Evolutionary conservation across 768 basidiomycete genomes (phyloP).

Genomic region (Pholiota conissans): DNA sequence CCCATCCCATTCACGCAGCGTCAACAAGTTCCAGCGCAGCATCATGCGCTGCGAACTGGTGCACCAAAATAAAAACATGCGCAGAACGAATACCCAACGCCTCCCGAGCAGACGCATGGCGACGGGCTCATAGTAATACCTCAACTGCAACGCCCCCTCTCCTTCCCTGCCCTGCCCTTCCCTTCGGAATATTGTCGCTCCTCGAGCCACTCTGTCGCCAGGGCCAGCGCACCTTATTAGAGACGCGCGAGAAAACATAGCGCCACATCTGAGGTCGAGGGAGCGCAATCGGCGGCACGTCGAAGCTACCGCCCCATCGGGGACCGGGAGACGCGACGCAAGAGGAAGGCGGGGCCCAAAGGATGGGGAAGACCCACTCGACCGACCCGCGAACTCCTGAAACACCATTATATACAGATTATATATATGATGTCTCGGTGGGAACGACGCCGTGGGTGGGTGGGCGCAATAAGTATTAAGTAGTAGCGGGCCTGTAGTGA

Average conservation of each 20-base stretch:
- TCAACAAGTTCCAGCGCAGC: not conserved
- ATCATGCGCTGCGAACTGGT: not conserved
- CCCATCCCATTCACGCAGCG: not conserved
- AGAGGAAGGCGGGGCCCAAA: conserved; percentile 16
- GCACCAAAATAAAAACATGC: too few species aligned
- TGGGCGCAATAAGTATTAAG: conserved; percentile 10
- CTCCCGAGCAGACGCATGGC: not conserved
- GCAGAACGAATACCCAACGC: too few species aligned
- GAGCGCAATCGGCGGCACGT: not conserved
- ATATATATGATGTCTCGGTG: conserved; percentile 11
- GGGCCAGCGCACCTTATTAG: not conserved
- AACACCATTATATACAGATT: not conserved
- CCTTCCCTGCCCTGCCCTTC: not conserved
- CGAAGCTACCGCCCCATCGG: not conserved
- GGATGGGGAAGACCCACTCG: conserved; percentile 4
- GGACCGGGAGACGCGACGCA: conserved; percentile 4
- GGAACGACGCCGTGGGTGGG: conserved; percentile 8
- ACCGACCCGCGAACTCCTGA: not conserved
- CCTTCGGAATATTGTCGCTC: not conserved
- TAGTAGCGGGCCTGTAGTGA: too few species aligned
- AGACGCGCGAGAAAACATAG: not conserved
- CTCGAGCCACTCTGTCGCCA: not conserved
- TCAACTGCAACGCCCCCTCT: not conserved
- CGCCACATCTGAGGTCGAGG: not conserved
- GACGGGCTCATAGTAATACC: not conserved